Evolutionary conservation across 2,329 filamentous ascomycete species (phyloP).

Genomic region (Talaromyces sp.): DNA sequence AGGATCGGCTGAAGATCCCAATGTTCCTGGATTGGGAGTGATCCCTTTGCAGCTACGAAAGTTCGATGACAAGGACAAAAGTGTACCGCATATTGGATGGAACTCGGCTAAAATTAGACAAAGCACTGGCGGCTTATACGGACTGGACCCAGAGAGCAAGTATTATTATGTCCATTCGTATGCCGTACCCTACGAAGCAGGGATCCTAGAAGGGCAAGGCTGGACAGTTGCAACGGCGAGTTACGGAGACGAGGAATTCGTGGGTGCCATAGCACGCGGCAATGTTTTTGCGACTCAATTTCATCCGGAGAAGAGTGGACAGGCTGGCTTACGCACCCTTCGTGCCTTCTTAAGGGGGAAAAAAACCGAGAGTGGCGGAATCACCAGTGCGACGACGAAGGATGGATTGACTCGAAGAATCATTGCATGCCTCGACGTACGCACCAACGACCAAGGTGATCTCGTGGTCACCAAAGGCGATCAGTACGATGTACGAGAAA

Average conservation of each 20-base stretch:
- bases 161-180: conserved; percentile 99
- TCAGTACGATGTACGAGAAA: conserved; percentile 97
- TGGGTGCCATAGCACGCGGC: conserved; percentile 79
- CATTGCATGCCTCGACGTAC: conserved; percentile 94
- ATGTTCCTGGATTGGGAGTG: conserved; percentile 68
- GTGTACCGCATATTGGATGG: conserved; percentile 99
- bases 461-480: conserved; percentile 97
- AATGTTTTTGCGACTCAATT: conserved; percentile 93
- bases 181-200: conserved; percentile 69
- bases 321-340: conserved; percentile 77
- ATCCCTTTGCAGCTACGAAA: conserved; percentile 67
- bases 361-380: conserved; percentile 51
- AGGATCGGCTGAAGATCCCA: conserved; percentile 72
- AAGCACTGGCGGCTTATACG: conserved; percentile 62
- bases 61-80: conserved; percentile 74
- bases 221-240: conserved; percentile 89
- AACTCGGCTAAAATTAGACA: conserved; percentile 68
- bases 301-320: conserved; percentile 94
- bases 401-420: conserved; percentile 86
- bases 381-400: conserved; percentile 18
- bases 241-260: conserved; percentile 85
- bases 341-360: conserved; percentile 80
- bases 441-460: conserved; percentile 89
- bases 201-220: conserved; percentile 71
- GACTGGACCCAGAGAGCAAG: conserved; percentile 74